Evolutionary conservation across 768 basidiomycete genomes (phyloP).

Genomic region (Agaricus sinodeliciosus): DNA sequence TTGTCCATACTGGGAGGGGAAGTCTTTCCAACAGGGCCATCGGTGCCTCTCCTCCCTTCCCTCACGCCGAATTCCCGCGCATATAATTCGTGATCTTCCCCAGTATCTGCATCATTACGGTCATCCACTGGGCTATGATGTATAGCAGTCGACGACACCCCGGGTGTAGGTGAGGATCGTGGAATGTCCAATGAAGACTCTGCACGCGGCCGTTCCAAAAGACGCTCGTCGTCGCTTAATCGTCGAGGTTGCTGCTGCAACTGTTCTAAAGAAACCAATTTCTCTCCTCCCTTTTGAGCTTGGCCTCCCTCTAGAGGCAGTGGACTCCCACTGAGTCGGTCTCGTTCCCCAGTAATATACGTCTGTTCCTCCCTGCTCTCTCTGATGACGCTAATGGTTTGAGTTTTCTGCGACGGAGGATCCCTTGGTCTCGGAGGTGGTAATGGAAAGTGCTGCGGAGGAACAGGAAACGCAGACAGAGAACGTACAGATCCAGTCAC

Average conservation of each 20-base stretch:
- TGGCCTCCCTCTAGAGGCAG: neutral
- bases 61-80: neutral
- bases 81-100: neutral
- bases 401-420: neutral
- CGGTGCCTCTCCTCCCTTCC: neutral
- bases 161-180: neutral
- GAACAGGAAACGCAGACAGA: conserved; percentile 66
- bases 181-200: neutral
- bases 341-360: conserved; percentile 14
- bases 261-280: neutral
- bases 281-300: neutral
- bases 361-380: conserved; percentile 12
- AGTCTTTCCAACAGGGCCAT: neutral
- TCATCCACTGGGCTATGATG: neutral
- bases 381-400: neutral
- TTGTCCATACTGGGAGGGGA: neutral
- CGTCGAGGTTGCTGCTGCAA: neutral
- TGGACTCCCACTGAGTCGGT: conserved; percentile 14
- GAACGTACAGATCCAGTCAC: conserved; percentile 56
- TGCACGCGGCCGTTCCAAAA: neutral
- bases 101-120: neutral
- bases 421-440: conserved; percentile 32
- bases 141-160: neutral
- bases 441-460: conserved; percentile 66
- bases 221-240: neutral